phyloP scores from a whole-genome alignment of 208 protist species.

The Trypanosoma mega region DNA sequence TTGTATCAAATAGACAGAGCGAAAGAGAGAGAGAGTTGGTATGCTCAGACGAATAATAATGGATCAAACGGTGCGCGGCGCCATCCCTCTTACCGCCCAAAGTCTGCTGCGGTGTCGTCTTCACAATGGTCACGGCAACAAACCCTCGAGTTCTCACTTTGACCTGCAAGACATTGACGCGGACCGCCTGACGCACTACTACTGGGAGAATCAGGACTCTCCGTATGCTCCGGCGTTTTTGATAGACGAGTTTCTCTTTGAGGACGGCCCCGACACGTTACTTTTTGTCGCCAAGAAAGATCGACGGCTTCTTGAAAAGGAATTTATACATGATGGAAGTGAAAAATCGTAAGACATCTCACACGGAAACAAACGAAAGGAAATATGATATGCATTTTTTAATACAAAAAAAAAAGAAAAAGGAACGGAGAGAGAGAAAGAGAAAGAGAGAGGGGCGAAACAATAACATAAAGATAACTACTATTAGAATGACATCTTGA shows the following conservation, averaged over 20 bases:
- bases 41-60: no score
- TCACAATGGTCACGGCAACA: conserved; percentile 20
- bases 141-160: conserved; percentile 36
- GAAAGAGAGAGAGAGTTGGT: no score
- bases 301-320: conserved; percentile 11
- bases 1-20: no score
- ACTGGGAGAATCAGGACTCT: conserved; percentile 56
- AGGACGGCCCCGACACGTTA: conserved; percentile 10
- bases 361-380: no score
- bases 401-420: no score
- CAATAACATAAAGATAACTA: no score
- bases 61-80: no score
- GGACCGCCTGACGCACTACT: conserved; percentile 71
- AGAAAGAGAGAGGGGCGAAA: no score
- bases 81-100: not conserved
- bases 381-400: no score
- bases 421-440: no score
- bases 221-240: conserved; percentile 38
- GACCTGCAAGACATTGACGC: conserved; percentile 79
- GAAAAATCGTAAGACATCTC: no score
- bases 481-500: no score
- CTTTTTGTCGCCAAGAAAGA: conserved; percentile 3
- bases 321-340: conserved; percentile 8
- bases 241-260: conserved; percentile 20
- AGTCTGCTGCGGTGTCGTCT: not conserved